phyloP scores from a whole-genome alignment of 371 early-diverging fungal genomes.

The Mortierella sp. region DNA sequence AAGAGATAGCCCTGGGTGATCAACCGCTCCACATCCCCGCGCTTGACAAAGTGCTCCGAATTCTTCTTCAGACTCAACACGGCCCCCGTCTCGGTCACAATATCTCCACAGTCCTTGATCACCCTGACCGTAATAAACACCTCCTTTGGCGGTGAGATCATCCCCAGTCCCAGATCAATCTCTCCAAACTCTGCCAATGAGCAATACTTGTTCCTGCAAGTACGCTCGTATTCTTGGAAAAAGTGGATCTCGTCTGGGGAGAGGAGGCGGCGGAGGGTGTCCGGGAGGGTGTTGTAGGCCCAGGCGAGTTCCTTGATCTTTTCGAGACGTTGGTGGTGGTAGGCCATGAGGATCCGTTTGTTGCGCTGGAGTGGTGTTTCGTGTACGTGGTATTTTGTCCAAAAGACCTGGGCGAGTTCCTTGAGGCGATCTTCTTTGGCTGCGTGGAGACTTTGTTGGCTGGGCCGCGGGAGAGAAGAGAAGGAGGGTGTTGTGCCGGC shows the following conservation, averaged over 20 bases:
- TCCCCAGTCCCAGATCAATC: conserved; percentile 79
- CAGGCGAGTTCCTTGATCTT: conserved; percentile 82
- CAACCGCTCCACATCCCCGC: conserved; percentile 91
- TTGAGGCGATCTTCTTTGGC: conserved; percentile 6
- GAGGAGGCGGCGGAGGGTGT: conserved; percentile 56
- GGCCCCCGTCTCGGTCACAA: conserved; percentile 86
- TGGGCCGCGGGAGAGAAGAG: background rate
- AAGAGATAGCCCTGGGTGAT: conserved; percentile 86
- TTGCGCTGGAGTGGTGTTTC: conserved; percentile 76
- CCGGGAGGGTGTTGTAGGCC: conserved; percentile 58
- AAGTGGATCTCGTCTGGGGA: conserved; percentile 75
- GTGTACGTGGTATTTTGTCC: conserved; percentile 62
- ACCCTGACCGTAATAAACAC: conserved; percentile 92
- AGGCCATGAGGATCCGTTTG: conserved; percentile 92
- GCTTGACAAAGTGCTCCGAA: conserved; percentile 85
- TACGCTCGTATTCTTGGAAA: conserved; percentile 73
- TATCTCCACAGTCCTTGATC: conserved; percentile 88
- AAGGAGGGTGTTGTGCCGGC: no score
- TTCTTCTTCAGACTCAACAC: conserved; percentile 76
- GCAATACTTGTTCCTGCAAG: conserved; percentile 58
- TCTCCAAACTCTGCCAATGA: conserved; percentile 61
- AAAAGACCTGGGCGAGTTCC: conserved; percentile 26
- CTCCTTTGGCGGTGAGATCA: conserved; percentile 89
- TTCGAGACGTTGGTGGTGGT: conserved; percentile 82
- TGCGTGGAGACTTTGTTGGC: conserved; percentile 5